Evolutionary conservation across 345 rosid species (phyloP).

Genomic region (Murraya koenigii): DNA sequence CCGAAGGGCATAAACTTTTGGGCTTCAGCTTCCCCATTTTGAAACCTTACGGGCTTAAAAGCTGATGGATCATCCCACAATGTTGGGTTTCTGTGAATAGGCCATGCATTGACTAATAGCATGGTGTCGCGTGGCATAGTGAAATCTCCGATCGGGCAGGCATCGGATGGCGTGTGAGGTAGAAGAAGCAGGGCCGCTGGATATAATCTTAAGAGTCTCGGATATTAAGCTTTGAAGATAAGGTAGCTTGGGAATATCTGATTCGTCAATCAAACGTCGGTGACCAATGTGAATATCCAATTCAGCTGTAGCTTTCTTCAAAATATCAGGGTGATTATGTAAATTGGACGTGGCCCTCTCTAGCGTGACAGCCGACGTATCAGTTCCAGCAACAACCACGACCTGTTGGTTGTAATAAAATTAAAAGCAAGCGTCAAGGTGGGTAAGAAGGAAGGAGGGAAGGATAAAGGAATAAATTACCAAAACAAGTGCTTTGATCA

Average conservation of each 20-base stretch:
- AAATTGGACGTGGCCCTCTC: conserved; percentile 18
- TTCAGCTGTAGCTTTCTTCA: conserved; percentile 5
- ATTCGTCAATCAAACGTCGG: conserved; percentile 3
- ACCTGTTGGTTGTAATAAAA: not conserved
- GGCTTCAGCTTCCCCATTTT: not conserved
- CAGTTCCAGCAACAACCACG: conserved; percentile 9
- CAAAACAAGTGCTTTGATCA: conserved; percentile 37
- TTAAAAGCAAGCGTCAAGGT: not conserved
- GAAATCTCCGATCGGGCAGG: conserved; percentile 1
- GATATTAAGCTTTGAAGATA: conserved; percentile 5
- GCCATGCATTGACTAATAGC: conserved; percentile 2
- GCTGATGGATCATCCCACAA: conserved; percentile 9
- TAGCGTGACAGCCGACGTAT: not conserved
- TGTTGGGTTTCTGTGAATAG: conserved; percentile 13
- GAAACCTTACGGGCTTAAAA: conserved; percentile 14
- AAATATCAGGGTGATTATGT: not conserved
- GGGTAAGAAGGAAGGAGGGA: too few species aligned
- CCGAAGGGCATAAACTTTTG: conserved; percentile 18
- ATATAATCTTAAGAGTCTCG: not conserved
- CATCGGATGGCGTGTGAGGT: not conserved
- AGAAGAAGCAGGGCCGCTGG: not conserved
- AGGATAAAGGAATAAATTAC: not conserved
- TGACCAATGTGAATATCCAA: not conserved
- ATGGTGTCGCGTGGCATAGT: conserved; percentile 5
- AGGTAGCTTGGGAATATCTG: conserved; percentile 4